Evolutionary conservation across 2,329 filamentous ascomycete species (phyloP).

Genomic region (Aspergillus proliferans): DNA sequence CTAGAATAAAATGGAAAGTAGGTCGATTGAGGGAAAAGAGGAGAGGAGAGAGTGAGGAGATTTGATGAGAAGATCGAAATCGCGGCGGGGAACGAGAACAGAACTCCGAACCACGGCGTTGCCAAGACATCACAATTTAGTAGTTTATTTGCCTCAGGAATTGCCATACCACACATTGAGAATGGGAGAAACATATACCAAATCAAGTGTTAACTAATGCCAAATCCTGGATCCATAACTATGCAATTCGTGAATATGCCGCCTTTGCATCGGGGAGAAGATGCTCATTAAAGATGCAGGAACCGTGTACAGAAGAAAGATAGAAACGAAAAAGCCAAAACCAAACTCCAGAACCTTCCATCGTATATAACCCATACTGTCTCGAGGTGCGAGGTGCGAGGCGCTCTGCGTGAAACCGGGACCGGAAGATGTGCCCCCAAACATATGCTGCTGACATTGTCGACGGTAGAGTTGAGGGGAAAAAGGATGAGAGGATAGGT

Average conservation of each 20-base stretch:
- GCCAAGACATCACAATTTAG: not conserved
- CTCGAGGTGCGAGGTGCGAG: not conserved
- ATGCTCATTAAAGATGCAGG: not conserved
- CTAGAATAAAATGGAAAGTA: conserved; percentile 1
- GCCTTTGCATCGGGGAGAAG: not conserved
- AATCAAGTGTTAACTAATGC: no score
- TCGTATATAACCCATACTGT: not conserved
- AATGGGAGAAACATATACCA: no score
- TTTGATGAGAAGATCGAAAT: not conserved
- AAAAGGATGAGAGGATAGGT: conserved; percentile 17
- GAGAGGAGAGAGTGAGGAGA: conserved; percentile 3
- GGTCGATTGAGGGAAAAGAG: conserved; percentile 2
- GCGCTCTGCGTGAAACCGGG: not conserved
- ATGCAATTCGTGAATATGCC: not conserved
- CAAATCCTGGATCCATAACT: no score
- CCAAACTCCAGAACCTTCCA: not conserved
- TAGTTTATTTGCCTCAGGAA: not conserved
- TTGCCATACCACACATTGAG: not conserved
- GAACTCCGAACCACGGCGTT: conserved; percentile 7
- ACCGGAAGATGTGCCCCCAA: not conserved
- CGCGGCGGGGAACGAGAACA: conserved; percentile 3
- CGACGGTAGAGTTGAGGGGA: not conserved
- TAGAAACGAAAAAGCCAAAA: not conserved
- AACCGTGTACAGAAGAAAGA: not conserved
- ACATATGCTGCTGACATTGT: not conserved